phyloP scores from a whole-genome alignment of 352 stramenopile species.

The Phytopythium ostracodes region DNA sequence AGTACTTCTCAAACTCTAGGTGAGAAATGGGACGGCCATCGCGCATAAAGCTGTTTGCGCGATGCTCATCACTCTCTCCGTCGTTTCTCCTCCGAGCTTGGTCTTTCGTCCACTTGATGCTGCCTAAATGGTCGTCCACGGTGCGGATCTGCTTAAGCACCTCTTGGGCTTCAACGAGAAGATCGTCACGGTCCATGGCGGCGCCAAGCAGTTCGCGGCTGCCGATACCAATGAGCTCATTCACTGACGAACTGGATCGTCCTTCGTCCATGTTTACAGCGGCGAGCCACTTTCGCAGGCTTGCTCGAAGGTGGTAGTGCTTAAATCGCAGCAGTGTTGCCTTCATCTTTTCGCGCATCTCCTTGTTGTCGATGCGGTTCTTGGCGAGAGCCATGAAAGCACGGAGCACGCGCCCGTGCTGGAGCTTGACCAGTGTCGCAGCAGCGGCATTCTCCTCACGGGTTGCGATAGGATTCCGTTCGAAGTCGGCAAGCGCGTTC shows the following conservation, averaged over 20 bases:
- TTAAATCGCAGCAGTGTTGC: conserved; percentile 22
- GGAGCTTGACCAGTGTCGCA: conserved; percentile 32
- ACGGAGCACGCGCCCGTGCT: conserved; percentile 36
- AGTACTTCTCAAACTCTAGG: conserved; percentile 33
- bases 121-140: conserved; percentile 32
- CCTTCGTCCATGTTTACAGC: conserved; percentile 3
- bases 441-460: conserved; percentile 8
- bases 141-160: conserved; percentile 37
- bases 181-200: conserved; percentile 38
- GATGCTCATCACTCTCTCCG: too few relatives aligned
- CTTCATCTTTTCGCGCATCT: conserved; percentile 38
- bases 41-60: conserved; percentile 1
- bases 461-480: conserved; percentile 27
- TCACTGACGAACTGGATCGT: not conserved
- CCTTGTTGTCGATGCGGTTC: conserved; percentile 28
- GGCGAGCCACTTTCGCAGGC: conserved; percentile 24
- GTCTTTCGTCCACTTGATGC: conserved; percentile 36
- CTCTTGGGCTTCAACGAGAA: conserved; percentile 41
- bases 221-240: conserved; percentile 25
- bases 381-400: conserved; percentile 46
- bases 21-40: conserved; percentile 4
- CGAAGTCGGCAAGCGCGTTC: conserved; percentile 42
- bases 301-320: conserved; percentile 21
- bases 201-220: conserved; percentile 45
- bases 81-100: conserved; percentile 18